These are phyloP conservation scores for Colletotrichum lini DNA, from an alignment of 2,329 filamentous ascomycete genomes.

Conservation along the genomic window DNA sequence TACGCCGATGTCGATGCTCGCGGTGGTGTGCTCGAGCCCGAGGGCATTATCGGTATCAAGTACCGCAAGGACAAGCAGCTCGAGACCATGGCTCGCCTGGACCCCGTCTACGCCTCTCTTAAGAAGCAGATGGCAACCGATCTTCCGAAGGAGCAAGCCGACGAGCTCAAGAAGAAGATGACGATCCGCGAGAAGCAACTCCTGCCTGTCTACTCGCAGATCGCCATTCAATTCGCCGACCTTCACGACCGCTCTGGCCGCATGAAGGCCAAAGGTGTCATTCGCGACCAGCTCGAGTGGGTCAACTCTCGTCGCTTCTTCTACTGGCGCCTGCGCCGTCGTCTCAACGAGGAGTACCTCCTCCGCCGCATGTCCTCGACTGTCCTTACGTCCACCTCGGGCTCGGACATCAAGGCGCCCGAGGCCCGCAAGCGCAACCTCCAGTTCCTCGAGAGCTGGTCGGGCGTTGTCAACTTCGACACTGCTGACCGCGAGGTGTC, in stretches of 20 bases:
- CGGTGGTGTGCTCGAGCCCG: slow-evolving; percentile 96
- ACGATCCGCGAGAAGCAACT: slow-evolving; percentile 87
- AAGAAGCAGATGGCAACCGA: slow-evolving; percentile 82
- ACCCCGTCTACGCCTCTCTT: slow-evolving; percentile 85
- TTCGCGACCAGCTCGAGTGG: slow-evolving; percentile 89
- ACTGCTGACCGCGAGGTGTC: slow-evolving; percentile 87
- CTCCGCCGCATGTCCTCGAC: slow-evolving; percentile 84
- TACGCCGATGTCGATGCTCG: slow-evolving; percentile 96
- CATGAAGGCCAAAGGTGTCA: slow-evolving; percentile 98
- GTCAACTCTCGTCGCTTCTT: slow-evolving; percentile 94
- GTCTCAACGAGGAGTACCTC: slow-evolving; percentile 97
- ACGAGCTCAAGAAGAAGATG: slow-evolving; percentile 87
- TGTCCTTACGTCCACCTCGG: slow-evolving; percentile 53
- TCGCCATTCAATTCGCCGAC: slow-evolving; percentile 97
- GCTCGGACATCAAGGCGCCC: slow-evolving; percentile 59
- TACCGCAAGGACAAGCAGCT: slow-evolving; percentile 98
- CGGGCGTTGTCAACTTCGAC: slow-evolving; percentile 81
- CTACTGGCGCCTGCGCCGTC: slow-evolving; percentile 98
- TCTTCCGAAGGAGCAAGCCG: slow-evolving; percentile 80
- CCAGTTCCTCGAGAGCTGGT: slow-evolving; percentile 86
- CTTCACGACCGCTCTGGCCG: slow-evolving; percentile 96
- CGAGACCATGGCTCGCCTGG: slow-evolving; percentile 95
- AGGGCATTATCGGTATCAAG: slow-evolving; percentile 99
- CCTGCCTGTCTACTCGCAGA: slow-evolving; percentile 93
- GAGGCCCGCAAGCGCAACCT: slow-evolving; percentile 77